Conservation (phyloP, 2,329 filamentous ascomycete genomes). For the Sporothrix euskadiensis region DNA sequence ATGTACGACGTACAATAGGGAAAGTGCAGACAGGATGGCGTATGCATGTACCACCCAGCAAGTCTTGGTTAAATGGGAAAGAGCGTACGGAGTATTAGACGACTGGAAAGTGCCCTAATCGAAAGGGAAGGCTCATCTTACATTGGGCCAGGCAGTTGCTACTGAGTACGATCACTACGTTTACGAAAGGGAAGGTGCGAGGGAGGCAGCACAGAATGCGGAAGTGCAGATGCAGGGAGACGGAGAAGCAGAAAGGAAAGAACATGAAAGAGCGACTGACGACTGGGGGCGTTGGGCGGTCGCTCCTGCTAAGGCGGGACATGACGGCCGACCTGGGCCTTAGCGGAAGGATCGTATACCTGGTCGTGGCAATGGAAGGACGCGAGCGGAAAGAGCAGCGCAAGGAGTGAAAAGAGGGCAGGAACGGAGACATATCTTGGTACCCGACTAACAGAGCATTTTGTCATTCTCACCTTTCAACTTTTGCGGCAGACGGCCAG, state of each 20-base stretch:
- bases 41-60: slow-evolving; percentile 2
- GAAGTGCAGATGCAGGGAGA: slow-evolving; percentile 12
- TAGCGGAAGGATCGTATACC: slow-evolving; percentile 7
- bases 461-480: too few relatives aligned
- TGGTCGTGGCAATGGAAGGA: slow-evolving; percentile 13
- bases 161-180: not conserved
- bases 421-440: not conserved
- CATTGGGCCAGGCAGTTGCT: not conserved
- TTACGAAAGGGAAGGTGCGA: not conserved
- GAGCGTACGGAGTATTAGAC: not conserved
- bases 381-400: slow-evolving; percentile 9
- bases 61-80: slow-evolving; percentile 5
- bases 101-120: not conserved
- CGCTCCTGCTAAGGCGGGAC: slow-evolving; percentile 23
- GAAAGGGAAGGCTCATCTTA: not conserved
- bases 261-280: not conserved
- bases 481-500: not conserved
- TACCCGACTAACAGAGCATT: slow-evolving; percentile 21
- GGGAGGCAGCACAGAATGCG: not conserved
- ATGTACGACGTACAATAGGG: not conserved
- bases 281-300: not conserved
- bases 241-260: not conserved
- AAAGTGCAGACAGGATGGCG: slow-evolving; percentile 5
- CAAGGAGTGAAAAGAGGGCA: not conserved
- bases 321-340: slow-evolving; percentile 4